phyloP scores from a whole-genome alignment of 2,329 filamentous ascomycete species.

The Nigrospora sphaerica region DNA sequence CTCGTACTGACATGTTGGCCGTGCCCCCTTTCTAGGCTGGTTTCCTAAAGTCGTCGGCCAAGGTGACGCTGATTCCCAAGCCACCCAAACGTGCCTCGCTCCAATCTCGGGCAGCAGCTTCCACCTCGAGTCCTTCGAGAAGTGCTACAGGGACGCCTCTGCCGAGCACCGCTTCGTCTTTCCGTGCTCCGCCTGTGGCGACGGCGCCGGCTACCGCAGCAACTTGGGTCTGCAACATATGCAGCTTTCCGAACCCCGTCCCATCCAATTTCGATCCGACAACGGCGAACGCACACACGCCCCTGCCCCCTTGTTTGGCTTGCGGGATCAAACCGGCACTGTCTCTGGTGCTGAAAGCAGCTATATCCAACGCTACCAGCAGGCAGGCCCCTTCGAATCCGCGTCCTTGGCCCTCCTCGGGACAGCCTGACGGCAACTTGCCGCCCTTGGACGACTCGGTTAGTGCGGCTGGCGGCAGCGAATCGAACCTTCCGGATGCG shows the following conservation, averaged over 20 bases:
- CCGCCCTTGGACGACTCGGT: not conserved
- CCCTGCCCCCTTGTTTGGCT: slow-evolving; percentile 77
- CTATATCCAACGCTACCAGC: slow-evolving; percentile 67
- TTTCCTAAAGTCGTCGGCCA: slow-evolving; percentile 90
- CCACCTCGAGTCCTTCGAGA: slow-evolving; percentile 37
- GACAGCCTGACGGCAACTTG: not conserved
- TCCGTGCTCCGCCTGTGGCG: slow-evolving; percentile 34
- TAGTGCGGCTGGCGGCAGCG: slow-evolving; percentile 3
- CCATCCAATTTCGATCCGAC: slow-evolving; percentile 89
- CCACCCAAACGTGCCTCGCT: slow-evolving; percentile 59
- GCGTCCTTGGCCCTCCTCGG: slow-evolving; percentile 3
- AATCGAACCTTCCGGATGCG: slow-evolving; percentile 8
- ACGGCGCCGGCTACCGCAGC: slow-evolving; percentile 50
- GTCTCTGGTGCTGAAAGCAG: slow-evolving; percentile 76
- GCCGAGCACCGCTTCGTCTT: slow-evolving; percentile 18
- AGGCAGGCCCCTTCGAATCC: slow-evolving; percentile 13
- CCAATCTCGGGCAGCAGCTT: slow-evolving; percentile 43
- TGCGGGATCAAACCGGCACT: slow-evolving; percentile 91
- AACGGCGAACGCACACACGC: slow-evolving; percentile 70
- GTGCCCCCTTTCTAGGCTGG: slow-evolving; percentile 52
- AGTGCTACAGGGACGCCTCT: slow-evolving; percentile 30
- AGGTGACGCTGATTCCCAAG: slow-evolving; percentile 85
- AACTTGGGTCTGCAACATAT: slow-evolving; percentile 95
- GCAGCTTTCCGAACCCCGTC: slow-evolving; percentile 87
- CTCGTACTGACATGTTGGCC: slow-evolving; percentile 10